Evolutionary conservation across 163 green algal species (phyloP).

Genomic region (Chloromonas sp.): DNA sequence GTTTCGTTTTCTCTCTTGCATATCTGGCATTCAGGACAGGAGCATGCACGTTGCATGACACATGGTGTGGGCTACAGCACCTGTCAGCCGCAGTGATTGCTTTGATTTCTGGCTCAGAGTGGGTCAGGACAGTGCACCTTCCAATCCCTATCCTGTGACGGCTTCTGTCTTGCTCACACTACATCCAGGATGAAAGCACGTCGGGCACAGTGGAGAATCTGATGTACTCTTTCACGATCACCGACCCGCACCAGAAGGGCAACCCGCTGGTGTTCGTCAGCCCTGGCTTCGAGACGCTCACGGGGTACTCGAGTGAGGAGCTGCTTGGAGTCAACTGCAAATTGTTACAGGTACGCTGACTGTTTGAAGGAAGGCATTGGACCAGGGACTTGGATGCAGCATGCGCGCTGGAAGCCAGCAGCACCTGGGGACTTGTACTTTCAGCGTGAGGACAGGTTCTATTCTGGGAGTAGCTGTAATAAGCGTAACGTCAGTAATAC

Average conservation of each 20-base stretch:
- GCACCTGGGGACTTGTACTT: no score
- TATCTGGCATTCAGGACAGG: no score
- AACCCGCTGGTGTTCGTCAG: slow-evolving; percentile 26
- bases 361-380: neutral
- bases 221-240: slow-evolving; percentile 18
- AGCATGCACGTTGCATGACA: no score
- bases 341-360: slow-evolving; percentile 21
- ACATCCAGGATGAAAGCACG: slow-evolving; percentile 16
- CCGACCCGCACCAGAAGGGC: slow-evolving; percentile 8
- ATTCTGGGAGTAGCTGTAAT: no score
- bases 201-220: slow-evolving; percentile 5
- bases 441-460: no score
- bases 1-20: no score
- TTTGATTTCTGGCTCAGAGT: neutral
- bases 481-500: no score
- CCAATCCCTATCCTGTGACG: neutral
- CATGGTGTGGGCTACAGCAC: no score
- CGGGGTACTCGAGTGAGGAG: slow-evolving; percentile 18
- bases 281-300: slow-evolving; percentile 20
- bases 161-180: neutral
- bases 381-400: no score
- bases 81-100: no score
- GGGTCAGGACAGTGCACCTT: neutral
- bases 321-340: slow-evolving; percentile 20
- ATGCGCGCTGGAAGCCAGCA: no score